Base-by-base conservation (phyloP, 2,329 filamentous ascomycete species). In the Fusarium sarcochroum region DNA sequence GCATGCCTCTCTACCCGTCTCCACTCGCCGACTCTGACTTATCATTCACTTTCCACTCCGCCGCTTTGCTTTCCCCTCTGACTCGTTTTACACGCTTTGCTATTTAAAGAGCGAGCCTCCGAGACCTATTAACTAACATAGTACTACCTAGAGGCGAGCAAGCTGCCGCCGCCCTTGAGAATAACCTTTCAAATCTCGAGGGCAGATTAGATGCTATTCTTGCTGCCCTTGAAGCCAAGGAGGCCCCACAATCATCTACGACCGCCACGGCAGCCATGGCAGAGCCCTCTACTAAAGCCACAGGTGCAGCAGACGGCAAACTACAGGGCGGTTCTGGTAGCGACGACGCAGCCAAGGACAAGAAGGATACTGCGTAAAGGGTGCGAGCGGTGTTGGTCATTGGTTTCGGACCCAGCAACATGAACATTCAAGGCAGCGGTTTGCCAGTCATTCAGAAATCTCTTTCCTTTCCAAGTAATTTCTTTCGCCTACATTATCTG, bases 141-240 rank as follows among this genome's bases (percentile, higher is more conserved):
- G 17, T 40, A 52, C 15, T 35, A 63, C 57, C 62, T 34, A 87
- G 85, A 70, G 87, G 86, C 69, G 87, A 89, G 63, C 83, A 86
- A 69, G 79, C 86, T 6, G 86, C 86, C 41, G 74, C 82, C 13
- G 81, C 80, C 30, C 81, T 89, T 18, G 87, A 89, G 73, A 78
- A 82, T 3, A 85, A 84, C 67, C 80, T 89, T 49, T 79, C 81
- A 10, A 83, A 73, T 34, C 80, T 89, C 20, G 86, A 89, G 76
- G 80, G 78, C 71, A 87, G 83, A 73, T 81, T 89, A n/a, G 86
- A 88, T 63, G 81, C 81, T 61, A 78, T 89, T 21, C 79, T 89
- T 21, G 84, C 83, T 17, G 81, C 82, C 23, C 77, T 87, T 48
- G 85, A 85, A 57, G 72, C 59, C 13, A 65, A 53, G 25, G 61